Evolutionary conservation across 2,329 filamentous ascomycete species (phyloP).

Genomic region (Xylogone sp.): DNA sequence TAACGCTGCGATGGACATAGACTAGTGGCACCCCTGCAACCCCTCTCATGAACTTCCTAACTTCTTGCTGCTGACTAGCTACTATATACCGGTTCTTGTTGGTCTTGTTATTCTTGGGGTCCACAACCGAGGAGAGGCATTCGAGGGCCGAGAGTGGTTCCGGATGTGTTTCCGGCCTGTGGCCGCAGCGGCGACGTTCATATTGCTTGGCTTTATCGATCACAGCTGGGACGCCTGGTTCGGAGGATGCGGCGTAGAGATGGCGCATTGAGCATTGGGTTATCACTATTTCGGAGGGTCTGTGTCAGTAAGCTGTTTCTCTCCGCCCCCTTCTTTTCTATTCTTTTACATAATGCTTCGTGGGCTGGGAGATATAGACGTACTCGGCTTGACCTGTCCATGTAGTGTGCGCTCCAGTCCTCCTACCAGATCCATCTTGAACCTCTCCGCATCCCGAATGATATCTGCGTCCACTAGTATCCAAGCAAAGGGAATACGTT

Average conservation of each 20-base stretch:
- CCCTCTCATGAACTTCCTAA: constrained; percentile 60
- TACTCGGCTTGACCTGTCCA: constrained; percentile 79
- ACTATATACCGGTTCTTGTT: constrained; percentile 81
- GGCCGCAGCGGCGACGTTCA: constrained; percentile 74
- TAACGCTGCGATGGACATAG: constrained; percentile 75
- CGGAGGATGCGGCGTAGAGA: constrained; percentile 61
- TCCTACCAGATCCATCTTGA: constrained; percentile 83
- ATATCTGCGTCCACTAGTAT: constrained; percentile 84
- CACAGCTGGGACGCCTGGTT: constrained; percentile 45
- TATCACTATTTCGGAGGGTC: constrained; percentile 56
- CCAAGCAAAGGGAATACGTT: constrained; percentile 8
- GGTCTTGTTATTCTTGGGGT: constrained; percentile 64
- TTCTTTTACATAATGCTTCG: background rate
- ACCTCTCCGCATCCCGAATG: constrained; percentile 73
- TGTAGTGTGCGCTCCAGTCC: constrained; percentile 80
- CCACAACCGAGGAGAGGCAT: constrained; percentile 72
- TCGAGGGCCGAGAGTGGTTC: constrained; percentile 66
- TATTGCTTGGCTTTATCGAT: constrained; percentile 73
- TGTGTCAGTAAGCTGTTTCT: background rate
- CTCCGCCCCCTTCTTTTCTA: constrained; percentile 3
- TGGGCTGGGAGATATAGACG: constrained; percentile 23
- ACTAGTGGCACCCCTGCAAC: constrained; percentile 72
- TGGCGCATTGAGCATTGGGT: constrained; percentile 79
- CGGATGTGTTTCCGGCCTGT: constrained; percentile 68
- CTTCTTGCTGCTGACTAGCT: constrained; percentile 65